Evolutionary conservation across 164 flowering plant species (phyloP).

Genomic region (Protea cynaroides): DNA sequence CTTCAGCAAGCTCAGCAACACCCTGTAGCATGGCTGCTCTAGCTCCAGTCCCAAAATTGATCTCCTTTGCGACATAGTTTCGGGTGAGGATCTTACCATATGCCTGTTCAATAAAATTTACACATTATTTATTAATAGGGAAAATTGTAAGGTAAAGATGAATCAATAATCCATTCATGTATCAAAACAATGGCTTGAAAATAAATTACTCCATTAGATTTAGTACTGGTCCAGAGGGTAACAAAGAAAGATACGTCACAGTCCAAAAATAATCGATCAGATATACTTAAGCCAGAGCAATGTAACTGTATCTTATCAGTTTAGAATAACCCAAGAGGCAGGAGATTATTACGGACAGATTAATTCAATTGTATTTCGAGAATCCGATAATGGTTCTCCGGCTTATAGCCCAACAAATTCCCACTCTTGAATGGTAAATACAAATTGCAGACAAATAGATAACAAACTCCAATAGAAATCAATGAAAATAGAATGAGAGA

Average conservation of each 20-base stretch:
- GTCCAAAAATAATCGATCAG: not conserved
- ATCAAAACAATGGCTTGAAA: not conserved
- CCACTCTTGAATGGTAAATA: not conserved
- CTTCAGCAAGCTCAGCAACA: conserved; percentile 81
- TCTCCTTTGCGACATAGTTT: conserved; percentile 66
- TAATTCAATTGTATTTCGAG: not conserved
- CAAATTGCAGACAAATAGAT: too few relatives aligned
- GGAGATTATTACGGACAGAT: too few relatives aligned
- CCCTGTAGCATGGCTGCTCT: conserved; percentile 79
- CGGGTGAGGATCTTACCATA: conserved; percentile 37
- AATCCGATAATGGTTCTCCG: not conserved
- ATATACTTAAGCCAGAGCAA: not conserved
- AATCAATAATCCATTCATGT: not conserved
- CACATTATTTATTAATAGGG: not conserved
- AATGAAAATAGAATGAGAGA: not conserved
- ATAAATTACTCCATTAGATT: not conserved
- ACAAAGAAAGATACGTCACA: not conserved
- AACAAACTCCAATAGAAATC: too few relatives aligned
- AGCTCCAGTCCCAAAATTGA: conserved; percentile 64
- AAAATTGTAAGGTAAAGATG: not conserved
- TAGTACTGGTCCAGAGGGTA: not conserved
- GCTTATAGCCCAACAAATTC: not conserved
- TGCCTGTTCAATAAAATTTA: conserved; percentile 26
- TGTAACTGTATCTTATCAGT: not conserved
- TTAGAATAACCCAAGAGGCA: not conserved